Evolutionary conservation across 2,329 filamentous ascomycete genomes (phyloP).

Genomic region (Hypoxylon sp.): DNA sequence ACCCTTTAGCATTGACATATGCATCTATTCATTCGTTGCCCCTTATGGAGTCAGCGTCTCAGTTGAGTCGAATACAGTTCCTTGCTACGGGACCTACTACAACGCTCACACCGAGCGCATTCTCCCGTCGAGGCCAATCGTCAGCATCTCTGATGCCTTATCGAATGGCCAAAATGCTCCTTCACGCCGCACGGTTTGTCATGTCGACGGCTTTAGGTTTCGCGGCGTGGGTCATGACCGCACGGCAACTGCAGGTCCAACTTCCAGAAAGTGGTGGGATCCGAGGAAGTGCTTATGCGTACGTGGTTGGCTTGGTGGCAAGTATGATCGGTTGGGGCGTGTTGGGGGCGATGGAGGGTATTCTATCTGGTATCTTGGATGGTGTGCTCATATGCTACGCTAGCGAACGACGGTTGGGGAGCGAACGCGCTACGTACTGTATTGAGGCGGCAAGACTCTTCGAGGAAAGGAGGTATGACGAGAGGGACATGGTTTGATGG

Average conservation of each 20-base stretch:
- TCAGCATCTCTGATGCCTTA: slow-evolving; percentile 77
- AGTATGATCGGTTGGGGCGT: slow-evolving; percentile 96
- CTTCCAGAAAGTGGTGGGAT: slow-evolving; percentile 62
- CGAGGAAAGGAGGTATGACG: slow-evolving; percentile 62
- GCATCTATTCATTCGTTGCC: slow-evolving; percentile 92
- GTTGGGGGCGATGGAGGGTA: slow-evolving; percentile 87
- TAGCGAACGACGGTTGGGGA: slow-evolving; percentile 78
- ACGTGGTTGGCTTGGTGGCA: slow-evolving; percentile 90
- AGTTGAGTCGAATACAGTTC: slow-evolving; percentile 83
- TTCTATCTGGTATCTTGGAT: slow-evolving; percentile 86
- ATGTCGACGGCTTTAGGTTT: slow-evolving; percentile 92
- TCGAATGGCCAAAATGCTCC: slow-evolving; percentile 86
- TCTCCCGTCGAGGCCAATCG: slow-evolving; percentile 52
- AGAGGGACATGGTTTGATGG: slow-evolving; percentile 46
- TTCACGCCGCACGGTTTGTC: slow-evolving; percentile 89
- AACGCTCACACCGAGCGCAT: slow-evolving; percentile 67
- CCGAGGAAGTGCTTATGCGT: slow-evolving; percentile 89
- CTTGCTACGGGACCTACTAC: slow-evolving; percentile 79
- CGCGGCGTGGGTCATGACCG: slow-evolving; percentile 95
- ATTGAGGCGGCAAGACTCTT: slow-evolving; percentile 91
- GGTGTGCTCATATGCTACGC: slow-evolving; percentile 93
- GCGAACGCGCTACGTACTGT: slow-evolving; percentile 80
- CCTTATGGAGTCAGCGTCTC: slow-evolving; percentile 78
- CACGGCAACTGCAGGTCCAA: slow-evolving; percentile 75
- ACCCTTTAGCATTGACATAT: slow-evolving; percentile 91